A percentile compares a stretch with the other conserved stretches of the same genome.
Conservation (phyloP, 2,329 filamentous ascomycete genomes). For the Apiospora kogelbergensis region DNA sequence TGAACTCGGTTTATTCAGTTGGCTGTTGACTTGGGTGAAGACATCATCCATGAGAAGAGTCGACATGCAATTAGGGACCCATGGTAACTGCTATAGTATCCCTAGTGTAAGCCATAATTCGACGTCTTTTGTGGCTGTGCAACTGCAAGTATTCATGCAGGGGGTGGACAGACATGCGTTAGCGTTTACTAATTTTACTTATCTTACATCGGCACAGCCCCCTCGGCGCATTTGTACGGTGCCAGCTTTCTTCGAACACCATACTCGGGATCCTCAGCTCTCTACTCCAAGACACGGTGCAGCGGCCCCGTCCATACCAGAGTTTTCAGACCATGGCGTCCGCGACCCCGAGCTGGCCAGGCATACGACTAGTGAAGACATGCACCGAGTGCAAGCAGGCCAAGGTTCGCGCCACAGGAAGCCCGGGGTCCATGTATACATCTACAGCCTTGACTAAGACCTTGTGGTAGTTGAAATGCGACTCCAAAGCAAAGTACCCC, state of each 20-base stretch:
- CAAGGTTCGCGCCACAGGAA: constrained; percentile 19
- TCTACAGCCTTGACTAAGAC: background rate
- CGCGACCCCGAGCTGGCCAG: constrained; percentile 24
- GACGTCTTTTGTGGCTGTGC: background rate
- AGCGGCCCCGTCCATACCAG: background rate
- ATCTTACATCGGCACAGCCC: background rate
- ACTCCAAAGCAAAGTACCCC: constrained; percentile 32
- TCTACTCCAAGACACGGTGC: background rate
- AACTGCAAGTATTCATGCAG: background rate
- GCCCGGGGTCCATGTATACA: background rate
- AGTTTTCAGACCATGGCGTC: constrained; percentile 19
- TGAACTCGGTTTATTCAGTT: background rate
- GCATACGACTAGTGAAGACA: constrained; percentile 27
- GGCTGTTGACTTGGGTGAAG: background rate
- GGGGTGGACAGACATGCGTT: background rate
- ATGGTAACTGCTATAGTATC: no score
- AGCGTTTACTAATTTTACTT: background rate
- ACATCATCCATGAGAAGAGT: background rate
- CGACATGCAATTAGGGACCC: background rate
- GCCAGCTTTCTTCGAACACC: background rate
- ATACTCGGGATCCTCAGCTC: background rate
- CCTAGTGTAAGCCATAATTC: no score
- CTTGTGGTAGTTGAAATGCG: constrained; percentile 27
- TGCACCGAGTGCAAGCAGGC: constrained; percentile 34
- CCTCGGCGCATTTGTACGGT: background rate